Percentiles rank a stretch among this genome's conserved stretches.
Evolutionary conservation across 75 land plant genomes (phyloP).

Genomic region (Isoetes taiwanensis): DNA sequence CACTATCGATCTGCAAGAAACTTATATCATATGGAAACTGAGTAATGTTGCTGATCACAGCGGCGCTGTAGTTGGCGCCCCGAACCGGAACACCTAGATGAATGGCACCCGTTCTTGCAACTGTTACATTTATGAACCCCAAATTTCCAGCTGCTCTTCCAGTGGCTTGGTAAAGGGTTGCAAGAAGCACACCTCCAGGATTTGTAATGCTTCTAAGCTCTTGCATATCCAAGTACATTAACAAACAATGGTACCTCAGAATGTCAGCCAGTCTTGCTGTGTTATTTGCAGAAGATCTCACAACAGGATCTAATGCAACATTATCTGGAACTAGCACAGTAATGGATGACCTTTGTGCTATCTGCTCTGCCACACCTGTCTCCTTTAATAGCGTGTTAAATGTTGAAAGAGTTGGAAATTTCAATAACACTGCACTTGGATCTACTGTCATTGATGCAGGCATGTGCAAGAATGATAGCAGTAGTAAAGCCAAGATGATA

Average conservation of each 20-base stretch:
- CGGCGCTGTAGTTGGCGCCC: conserved; percentile 37
- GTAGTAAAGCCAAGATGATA: no score
- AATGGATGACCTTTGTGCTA: no score
- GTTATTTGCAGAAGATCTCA: no score
- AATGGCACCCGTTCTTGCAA: conserved; percentile 10
- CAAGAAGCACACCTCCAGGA: conserved; percentile 38
- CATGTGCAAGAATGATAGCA: no score
- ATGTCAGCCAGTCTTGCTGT: conserved; percentile 37
- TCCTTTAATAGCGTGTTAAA: no score
- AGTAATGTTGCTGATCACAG: conserved; percentile 27
- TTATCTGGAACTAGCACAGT: no score
- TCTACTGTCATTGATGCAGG: no score
- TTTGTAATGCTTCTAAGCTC: conserved; percentile 41
- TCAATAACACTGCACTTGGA: no score
- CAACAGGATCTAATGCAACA: no score
- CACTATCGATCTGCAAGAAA: conserved; percentile 30
- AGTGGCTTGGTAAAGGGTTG: conserved; percentile 73
- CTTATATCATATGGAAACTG: conserved; percentile 40
- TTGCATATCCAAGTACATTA: conserved; percentile 39
- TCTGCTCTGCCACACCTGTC: no score
- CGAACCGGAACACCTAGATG: conserved; percentile 25
- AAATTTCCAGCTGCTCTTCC: conserved; percentile 43
- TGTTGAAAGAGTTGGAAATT: no score
- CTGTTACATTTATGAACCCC: conserved; percentile 52
- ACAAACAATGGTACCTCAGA: conserved; percentile 68